phyloP scores from a whole-genome alignment of 164 flowering plant genomes.

The Tinospora cordifolia region DNA sequence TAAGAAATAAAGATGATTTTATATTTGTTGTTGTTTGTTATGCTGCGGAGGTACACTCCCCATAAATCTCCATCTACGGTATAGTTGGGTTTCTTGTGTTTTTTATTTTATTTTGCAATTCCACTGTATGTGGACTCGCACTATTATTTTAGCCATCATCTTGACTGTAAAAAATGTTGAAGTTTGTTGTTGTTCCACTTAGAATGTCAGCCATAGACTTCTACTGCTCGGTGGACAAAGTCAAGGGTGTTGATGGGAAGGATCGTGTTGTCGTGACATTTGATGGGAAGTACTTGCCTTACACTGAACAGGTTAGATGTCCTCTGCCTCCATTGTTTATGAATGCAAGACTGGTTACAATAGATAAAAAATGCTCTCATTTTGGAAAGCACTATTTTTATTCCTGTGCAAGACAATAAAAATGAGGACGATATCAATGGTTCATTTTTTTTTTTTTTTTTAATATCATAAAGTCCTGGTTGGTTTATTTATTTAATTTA shows the following conservation, averaged over 20 bases:
- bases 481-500: too few relatives aligned
- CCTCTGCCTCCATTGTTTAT: slow-evolving; percentile 7
- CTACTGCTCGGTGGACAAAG: slow-evolving; percentile 92
- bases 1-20: too few relatives aligned
- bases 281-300: slow-evolving; percentile 86
- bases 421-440: not conserved
- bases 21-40: too few relatives aligned
- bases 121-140: not conserved
- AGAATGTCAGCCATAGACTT: slow-evolving; percentile 99
- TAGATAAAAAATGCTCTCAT: not conserved
- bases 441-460: too few relatives aligned
- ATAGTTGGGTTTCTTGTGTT: not conserved
- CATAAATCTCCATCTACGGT: not conserved
- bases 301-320: slow-evolving; percentile 69
- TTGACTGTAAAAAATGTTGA: not conserved
- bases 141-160: not conserved
- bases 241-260: slow-evolving; percentile 79
- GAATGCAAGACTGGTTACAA: not conserved
- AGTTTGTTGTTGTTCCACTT: slow-evolving; percentile 10
- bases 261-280: slow-evolving; percentile 83
- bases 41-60: not conserved
- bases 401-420: not conserved
- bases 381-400: too few relatives aligned
- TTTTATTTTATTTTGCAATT: not conserved
- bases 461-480: too few relatives aligned